Evolutionary conservation across 1,139 yeast species (phyloP).

Genomic region (Candida sp.): DNA sequence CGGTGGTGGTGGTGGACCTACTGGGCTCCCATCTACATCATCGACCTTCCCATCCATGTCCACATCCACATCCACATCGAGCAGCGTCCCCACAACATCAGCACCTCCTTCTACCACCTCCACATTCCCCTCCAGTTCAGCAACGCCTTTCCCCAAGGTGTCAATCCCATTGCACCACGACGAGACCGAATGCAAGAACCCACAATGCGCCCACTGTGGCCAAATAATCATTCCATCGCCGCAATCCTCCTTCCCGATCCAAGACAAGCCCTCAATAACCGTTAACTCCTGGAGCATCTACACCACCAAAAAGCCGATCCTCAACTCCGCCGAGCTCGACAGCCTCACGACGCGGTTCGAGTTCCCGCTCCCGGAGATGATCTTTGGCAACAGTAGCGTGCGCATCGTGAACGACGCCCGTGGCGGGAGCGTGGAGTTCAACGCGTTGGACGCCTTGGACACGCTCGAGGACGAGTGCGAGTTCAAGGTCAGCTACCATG

Average conservation of each 20-base stretch:
- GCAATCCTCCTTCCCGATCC: slow-evolving; percentile 60
- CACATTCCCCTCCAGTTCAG: neutral
- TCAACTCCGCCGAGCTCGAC: slow-evolving; percentile 78
- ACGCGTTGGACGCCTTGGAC: slow-evolving; percentile 82
- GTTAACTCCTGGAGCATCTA: slow-evolving; percentile 78
- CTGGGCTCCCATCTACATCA: neutral
- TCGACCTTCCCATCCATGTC: no score
- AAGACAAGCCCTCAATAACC: slow-evolving; percentile 68
- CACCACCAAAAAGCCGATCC: slow-evolving; percentile 77
- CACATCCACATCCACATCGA: neutral
- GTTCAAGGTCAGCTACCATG: slow-evolving; percentile 79
- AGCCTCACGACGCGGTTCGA: slow-evolving; percentile 55
- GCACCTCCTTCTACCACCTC: slow-evolving; percentile 3
- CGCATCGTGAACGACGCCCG: slow-evolving; percentile 35
- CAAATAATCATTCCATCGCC: slow-evolving; percentile 78
- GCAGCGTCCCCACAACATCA: neutral
- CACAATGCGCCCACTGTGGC: slow-evolving; percentile 70
- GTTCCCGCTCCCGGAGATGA: slow-evolving; percentile 96
- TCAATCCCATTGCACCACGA: slow-evolving; percentile 10
- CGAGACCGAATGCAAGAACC: slow-evolving; percentile 42
- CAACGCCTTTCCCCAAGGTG: slow-evolving; percentile 9
- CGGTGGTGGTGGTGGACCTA: neutral
- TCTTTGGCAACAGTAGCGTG: slow-evolving; percentile 89
- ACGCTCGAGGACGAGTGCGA: slow-evolving; percentile 51
- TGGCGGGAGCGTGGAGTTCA: slow-evolving; percentile 54